Evolutionary conservation across 441 rosid species (phyloP).

Genomic region (Euphorbia celastroides): DNA sequence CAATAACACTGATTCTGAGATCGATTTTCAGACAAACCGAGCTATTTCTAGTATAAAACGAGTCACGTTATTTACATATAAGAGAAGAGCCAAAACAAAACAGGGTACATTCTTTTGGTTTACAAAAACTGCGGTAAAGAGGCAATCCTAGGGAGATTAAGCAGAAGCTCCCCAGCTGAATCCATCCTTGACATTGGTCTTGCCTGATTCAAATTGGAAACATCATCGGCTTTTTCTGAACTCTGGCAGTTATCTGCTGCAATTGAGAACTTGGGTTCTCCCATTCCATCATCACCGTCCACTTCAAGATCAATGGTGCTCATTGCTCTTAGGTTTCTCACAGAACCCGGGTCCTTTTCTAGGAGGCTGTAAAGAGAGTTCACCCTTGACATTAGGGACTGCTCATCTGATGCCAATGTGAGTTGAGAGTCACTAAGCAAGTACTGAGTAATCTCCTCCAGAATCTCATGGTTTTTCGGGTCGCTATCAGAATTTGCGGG

Average conservation of each 20-base stretch:
- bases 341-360: conserved; percentile 35
- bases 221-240: conserved; percentile 11
- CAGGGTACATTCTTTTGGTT: neutral
- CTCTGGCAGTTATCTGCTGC: conserved; percentile 3
- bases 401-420: conserved; percentile 30
- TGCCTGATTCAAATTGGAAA: conserved; percentile 17
- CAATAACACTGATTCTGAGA: no score
- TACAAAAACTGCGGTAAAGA: conserved; percentile 46
- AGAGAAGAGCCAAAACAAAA: neutral
- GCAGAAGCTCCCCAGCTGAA: conserved; percentile 46
- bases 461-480: conserved; percentile 21
- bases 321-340: conserved; percentile 16
- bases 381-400: conserved; percentile 37
- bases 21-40: no score
- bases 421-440: conserved; percentile 37
- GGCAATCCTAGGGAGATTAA: conserved; percentile 54
- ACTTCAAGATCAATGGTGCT: neutral
- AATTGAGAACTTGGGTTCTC: conserved; percentile 7
- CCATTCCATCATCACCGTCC: conserved; percentile 10
- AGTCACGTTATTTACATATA: neutral
- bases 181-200: conserved; percentile 39
- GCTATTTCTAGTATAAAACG: conserved; percentile 1
- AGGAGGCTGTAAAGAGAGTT: conserved; percentile 48
- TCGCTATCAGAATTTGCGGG: conserved; percentile 18
- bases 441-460: conserved; percentile 41